Conservation (phyloP, 1,139 yeast species). For the Debaryomyces subglobosus region DNA sequence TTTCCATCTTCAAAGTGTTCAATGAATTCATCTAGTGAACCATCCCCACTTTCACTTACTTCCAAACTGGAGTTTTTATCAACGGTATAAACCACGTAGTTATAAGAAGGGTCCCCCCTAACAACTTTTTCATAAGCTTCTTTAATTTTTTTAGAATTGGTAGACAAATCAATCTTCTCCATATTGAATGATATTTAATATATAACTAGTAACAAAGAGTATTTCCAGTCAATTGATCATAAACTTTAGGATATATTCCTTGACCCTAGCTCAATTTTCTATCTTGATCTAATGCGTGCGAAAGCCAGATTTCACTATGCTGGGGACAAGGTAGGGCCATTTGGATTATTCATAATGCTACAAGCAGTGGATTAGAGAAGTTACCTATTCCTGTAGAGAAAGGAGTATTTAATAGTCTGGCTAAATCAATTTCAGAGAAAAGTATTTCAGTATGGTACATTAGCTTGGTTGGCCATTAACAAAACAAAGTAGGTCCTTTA, state of each 20-base stretch:
- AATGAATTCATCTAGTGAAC: constrained; percentile 76
- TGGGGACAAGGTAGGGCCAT: background rate
- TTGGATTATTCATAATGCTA: background rate
- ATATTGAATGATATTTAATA: constrained; percentile 23
- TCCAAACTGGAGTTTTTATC: constrained; percentile 57
- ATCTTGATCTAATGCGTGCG: constrained; percentile 1
- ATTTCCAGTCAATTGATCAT: constrained; percentile 2
- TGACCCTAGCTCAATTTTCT: constrained; percentile 3
- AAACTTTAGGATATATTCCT: background rate
- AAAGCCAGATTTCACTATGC: background rate
- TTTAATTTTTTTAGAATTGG: constrained; percentile 63
- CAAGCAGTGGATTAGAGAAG: background rate
- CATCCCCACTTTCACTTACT: constrained; percentile 61
- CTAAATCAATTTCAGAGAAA: background rate
- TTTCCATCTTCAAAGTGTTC: constrained; percentile 83
- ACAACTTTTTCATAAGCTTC: constrained; percentile 66
- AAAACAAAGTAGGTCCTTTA: background rate
- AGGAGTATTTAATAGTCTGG: background rate
- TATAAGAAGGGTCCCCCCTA: constrained; percentile 55
- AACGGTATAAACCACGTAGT: constrained; percentile 69
- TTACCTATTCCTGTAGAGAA: background rate
- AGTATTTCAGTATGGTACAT: background rate
- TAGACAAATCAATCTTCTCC: constrained; percentile 61
- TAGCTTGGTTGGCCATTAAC: background rate
- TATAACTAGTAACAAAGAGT: constrained; percentile 2